Evolutionary conservation across 2,329 filamentous ascomycete species (phyloP).

Genomic region (Karstenula rhodostoma): DNA sequence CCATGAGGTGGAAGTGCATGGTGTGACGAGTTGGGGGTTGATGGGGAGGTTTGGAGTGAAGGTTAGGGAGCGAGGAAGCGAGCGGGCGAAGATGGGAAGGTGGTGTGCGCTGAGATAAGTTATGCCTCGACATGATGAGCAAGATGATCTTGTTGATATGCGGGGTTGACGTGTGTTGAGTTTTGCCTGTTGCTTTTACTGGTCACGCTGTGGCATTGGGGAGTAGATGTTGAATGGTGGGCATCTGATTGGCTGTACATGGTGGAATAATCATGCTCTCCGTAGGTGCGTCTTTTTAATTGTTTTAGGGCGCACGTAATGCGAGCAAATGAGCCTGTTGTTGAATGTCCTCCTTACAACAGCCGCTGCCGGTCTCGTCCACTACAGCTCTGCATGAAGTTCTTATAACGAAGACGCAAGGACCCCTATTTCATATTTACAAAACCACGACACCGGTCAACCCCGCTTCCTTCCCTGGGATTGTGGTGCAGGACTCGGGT

Average conservation of each 20-base stretch:
- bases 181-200: background rate
- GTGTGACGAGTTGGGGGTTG: background rate
- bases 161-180: too few species aligned
- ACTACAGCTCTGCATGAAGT: background rate
- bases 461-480: conserved; percentile 24
- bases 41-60: background rate
- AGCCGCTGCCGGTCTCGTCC: background rate
- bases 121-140: background rate
- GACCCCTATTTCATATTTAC: background rate
- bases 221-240: background rate
- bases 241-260: background rate
- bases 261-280: background rate
- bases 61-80: background rate
- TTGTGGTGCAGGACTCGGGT: conserved; percentile 38
- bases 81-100: too few species aligned
- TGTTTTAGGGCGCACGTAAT: background rate
- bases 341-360: background rate
- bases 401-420: background rate
- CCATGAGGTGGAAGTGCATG: background rate
- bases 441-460: background rate
- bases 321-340: background rate
- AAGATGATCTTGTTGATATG: background rate
- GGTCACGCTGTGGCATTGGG: background rate
- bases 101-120: background rate
- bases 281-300: background rate